Evolutionary conservation across 2,329 filamentous ascomycete genomes (phyloP).

Genomic region (Ceratocystiopsis minuta): DNA sequence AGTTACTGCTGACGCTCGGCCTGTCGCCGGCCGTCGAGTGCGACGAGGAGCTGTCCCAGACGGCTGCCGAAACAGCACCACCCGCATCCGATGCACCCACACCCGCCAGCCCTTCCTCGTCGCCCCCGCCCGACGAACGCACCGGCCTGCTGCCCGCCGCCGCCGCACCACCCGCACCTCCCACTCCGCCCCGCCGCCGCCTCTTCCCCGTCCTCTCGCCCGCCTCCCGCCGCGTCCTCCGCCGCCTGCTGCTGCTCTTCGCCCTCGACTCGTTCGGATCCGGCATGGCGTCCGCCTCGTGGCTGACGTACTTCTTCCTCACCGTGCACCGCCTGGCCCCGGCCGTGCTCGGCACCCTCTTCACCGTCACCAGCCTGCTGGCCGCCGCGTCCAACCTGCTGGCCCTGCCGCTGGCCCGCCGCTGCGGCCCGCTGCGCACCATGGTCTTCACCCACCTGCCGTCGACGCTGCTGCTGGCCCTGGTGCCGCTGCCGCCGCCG

Average conservation of each 20-base stretch:
- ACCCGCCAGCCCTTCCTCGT: too few species aligned
- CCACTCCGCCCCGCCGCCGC: neutral
- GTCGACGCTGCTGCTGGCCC: conserved; percentile 43
- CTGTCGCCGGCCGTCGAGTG: conserved; percentile 22
- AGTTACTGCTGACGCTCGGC: conserved; percentile 31
- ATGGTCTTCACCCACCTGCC: conserved; percentile 64
- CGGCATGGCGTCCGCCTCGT: conserved; percentile 30
- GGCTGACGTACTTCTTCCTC: conserved; percentile 40
- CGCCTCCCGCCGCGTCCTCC: conserved; percentile 33
- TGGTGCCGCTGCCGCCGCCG: conserved; percentile 24
- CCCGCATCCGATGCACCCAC: too few species aligned
- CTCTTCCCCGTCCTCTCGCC: conserved; percentile 39
- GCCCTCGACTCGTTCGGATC: conserved; percentile 27
- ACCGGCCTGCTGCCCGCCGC: neutral
- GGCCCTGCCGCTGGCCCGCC: conserved; percentile 34
- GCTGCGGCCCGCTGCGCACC: conserved; percentile 35
- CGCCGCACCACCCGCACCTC: neutral
- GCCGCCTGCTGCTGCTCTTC: conserved; percentile 30
- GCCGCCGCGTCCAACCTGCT: conserved; percentile 32
- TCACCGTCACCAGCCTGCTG: conserved; percentile 34
- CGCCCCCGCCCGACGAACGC: neutral
- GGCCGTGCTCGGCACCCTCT: conserved; percentile 33
- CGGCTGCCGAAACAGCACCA: too few species aligned
- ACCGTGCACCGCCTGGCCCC: conserved; percentile 28
- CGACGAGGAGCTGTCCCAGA: conserved; percentile 8